Evolutionary conservation across 1,139 yeast genomes (phyloP).

Genomic region (Sugiyamaella sp.): DNA sequence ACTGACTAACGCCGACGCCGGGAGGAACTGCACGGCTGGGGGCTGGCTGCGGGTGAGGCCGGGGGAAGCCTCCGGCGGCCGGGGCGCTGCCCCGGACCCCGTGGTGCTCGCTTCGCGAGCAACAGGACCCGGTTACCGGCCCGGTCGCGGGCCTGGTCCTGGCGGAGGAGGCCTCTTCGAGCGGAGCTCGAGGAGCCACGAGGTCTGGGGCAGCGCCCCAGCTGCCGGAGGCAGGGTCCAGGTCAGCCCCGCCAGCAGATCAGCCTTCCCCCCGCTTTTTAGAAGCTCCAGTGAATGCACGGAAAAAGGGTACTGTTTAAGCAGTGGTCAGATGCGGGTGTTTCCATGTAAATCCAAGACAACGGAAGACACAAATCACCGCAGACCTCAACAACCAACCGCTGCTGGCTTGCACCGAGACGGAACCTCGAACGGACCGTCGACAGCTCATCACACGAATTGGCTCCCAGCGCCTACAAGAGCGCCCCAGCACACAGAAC

Average conservation of each 20-base stretch:
- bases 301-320: not conserved
- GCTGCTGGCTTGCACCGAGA: too few relatives aligned
- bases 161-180: not conserved
- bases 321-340: constrained; percentile 8
- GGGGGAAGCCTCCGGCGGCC: constrained; percentile 5
- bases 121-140: not conserved
- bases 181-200: not conserved
- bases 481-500: too few relatives aligned
- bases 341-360: constrained; percentile 9
- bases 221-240: not conserved
- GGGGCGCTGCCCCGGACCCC: constrained; percentile 4
- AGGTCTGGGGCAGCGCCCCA: not conserved
- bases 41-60: not conserved
- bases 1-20: not conserved
- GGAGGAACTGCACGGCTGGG: not conserved
- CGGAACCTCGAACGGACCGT: too few relatives aligned
- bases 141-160: not conserved
- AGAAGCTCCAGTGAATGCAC: not conserved
- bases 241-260: not conserved
- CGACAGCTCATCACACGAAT: too few relatives aligned
- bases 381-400: too few relatives aligned
- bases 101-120: not conserved
- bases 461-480: too few relatives aligned
- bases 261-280: constrained; percentile 3
- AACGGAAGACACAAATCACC: too few relatives aligned